Base-by-base conservation (phyloP, 169 alveolate species). In the Plasmodium gallinaceum region DNA sequence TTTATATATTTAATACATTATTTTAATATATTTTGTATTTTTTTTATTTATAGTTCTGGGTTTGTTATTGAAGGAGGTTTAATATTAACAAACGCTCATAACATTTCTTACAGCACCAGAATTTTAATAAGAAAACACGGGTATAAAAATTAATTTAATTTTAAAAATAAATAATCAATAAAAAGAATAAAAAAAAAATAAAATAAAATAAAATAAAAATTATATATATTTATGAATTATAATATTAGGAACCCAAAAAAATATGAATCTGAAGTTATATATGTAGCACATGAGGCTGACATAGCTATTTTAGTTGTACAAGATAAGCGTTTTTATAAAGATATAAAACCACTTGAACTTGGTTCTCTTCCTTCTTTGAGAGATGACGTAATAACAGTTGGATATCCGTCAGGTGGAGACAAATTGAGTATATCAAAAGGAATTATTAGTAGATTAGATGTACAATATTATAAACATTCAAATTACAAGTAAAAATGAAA, bases 351-450 rank as follows among this genome's bases (percentile, higher is more conserved):
- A 12, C 86, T 96, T 46, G 95, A 93, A 42, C 89, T 96, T 42
- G 98, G 97, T 14, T 88, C 89, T 12, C 92, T 94, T 18, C 97
- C 97, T 0, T 88, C 89, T 42, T 65, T 95, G 61, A 96, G 94
- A 46, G 97, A 95, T 73, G 94, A 92, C 6, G 97, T 96, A 24
- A 88, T 95, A 5, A 97, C 95, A 18, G 90, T 95, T 51, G 98
- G 98, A 0, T 96, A 95, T 66, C 98, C 98, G 20, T 90, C 96
- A 14, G 98, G 98, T 2, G 98, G 98, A 5, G 97, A 95, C 87
- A 95, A 95, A 61, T 88, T 96, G 57, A 95, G 97, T 88, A 93
- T 95, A 52, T 95, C 98, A 0, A 93, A 96, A 12, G 98, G 98
- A 0, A 96, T 96, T 0, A 97, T 96, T n/a, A 92, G 96, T 46